Percentiles rank a stretch among this genome's conserved stretches.
Conservation (phyloP, 805 yeast genomes). For the Monosporozyma unispora region DNA sequence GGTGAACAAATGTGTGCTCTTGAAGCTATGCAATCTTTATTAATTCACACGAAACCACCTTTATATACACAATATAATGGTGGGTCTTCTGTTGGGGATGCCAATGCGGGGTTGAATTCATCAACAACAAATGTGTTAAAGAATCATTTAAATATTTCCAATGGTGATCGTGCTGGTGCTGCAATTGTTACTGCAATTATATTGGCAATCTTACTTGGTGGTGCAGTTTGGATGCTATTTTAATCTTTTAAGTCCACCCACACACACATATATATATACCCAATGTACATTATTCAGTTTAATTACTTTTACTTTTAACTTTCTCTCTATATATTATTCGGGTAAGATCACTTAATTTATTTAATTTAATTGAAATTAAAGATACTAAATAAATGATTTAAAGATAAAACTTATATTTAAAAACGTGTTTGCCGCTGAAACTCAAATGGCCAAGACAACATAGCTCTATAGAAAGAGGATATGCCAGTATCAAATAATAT, state of each 20-base stretch:
- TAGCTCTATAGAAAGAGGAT: background rate
- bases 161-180: constrained; percentile 79
- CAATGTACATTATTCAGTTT: background rate
- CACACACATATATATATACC: background rate
- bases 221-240: constrained; percentile 72
- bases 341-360: background rate
- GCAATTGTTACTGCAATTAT: constrained; percentile 76
- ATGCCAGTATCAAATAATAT: background rate
- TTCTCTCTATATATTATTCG: background rate
- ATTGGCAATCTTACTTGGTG: constrained; percentile 49
- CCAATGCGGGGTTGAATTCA: constrained; percentile 41
- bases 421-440: background rate
- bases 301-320: background rate
- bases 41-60: constrained; percentile 38
- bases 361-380: background rate
- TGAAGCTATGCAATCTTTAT: constrained; percentile 48
- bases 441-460: background rate
- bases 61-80: constrained; percentile 47
- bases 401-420: too few relatives aligned
- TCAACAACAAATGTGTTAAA: constrained; percentile 31
- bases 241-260: too few relatives aligned
- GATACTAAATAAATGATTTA: background rate
- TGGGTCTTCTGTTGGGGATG: constrained; percentile 49
- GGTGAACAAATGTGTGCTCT: constrained; percentile 76
- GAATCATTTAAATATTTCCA: constrained; percentile 38